Percentiles rank a stretch among this genome's conserved stretches.
Evolutionary conservation across 257 asterid species (phyloP).

Genomic region (Knoxia roxburghii): DNA sequence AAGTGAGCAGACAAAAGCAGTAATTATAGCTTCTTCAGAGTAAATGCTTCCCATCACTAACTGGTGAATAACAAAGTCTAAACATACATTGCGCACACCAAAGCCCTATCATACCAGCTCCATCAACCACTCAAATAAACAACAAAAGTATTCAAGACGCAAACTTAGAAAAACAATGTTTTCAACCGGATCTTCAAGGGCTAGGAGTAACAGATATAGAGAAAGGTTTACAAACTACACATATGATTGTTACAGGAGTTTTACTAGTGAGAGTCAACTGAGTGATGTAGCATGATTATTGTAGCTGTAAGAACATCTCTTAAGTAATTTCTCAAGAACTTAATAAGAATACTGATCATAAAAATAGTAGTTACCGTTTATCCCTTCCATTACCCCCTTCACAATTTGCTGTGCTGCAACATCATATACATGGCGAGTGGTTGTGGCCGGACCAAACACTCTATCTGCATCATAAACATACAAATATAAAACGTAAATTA

Average conservation of each 20-base stretch:
- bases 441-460: slow-evolving; percentile 95
- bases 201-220: neutral
- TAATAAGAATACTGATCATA: neutral
- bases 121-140: neutral
- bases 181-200: neutral
- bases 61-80: neutral
- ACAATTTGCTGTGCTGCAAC: slow-evolving; percentile 81
- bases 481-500: neutral
- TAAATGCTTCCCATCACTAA: neutral
- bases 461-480: slow-evolving; percentile 36
- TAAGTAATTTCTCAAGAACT: neutral
- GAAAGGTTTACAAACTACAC: neutral
- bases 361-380: slow-evolving; percentile 46
- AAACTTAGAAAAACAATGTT: neutral
- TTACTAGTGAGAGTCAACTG: neutral
- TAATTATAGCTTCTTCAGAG: neutral
- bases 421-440: slow-evolving; percentile 82
- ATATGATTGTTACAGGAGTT: neutral
- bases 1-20: neutral
- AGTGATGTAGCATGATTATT: neutral
- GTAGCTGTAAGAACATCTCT: neutral
- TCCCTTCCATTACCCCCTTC: slow-evolving; percentile 79
- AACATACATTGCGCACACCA: neutral
- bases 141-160: neutral
- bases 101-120: neutral